These are phyloP conservation scores for Melampsora americana DNA, from an alignment of 1,284 basidiomycete genomes.

Conservation along the genomic window DNA sequence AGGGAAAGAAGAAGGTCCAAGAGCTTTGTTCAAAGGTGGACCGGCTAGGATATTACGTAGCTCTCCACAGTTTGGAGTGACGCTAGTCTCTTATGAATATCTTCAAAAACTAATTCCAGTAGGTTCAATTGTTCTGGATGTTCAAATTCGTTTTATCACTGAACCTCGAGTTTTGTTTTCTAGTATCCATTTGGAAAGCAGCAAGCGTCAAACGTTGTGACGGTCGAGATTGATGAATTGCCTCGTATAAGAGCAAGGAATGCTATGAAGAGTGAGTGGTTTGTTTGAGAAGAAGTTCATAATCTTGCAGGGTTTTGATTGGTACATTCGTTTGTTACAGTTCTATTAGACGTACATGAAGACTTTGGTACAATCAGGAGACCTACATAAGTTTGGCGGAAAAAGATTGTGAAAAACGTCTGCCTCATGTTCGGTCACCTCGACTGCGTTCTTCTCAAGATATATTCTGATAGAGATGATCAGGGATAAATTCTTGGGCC, in stretches of 20 bases:
- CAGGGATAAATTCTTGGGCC: too few species aligned
- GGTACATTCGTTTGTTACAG: not conserved
- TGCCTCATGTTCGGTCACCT: too few species aligned
- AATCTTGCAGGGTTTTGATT: not conserved
- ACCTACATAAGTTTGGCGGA: not conserved
- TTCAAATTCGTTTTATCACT: conserved; percentile 42
- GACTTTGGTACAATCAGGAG: conserved; percentile 63
- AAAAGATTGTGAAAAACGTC: not conserved
- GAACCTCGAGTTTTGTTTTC: not conserved
- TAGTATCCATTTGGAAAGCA: conserved; percentile 74
- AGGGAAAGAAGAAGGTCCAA: conserved; percentile 71
- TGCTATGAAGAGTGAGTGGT: conserved; percentile 67
- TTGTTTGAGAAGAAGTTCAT: not conserved
- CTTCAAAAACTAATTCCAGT: conserved; percentile 68
- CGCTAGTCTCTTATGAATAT: conserved; percentile 81
- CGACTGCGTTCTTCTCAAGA: too few species aligned
- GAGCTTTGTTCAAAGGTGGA: conserved; percentile 92
- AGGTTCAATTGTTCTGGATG: conserved; percentile 47
- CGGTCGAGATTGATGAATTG: conserved; percentile 72
- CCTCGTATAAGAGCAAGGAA: conserved; percentile 82
- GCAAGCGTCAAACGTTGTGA: conserved; percentile 65
- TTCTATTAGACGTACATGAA: conserved; percentile 75
- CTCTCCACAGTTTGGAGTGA: conserved; percentile 77
- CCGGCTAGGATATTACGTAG: conserved; percentile 83
- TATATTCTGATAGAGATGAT: too few species aligned